Base-by-base conservation (phyloP, 345 rosid genomes). In the Populus tremula region DNA sequence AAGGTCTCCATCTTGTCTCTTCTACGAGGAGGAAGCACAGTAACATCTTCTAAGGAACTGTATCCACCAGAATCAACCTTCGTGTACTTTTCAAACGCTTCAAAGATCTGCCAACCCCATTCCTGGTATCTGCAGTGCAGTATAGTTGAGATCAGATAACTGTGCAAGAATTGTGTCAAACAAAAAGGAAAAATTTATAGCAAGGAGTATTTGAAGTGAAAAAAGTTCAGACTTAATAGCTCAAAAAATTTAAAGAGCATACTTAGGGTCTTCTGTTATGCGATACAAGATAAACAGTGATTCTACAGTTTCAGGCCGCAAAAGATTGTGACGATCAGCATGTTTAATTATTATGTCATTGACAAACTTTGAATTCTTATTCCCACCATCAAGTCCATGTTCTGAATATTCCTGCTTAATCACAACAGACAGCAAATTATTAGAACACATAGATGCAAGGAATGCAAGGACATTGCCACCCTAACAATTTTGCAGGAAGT, bases 231-330 rank as follows among this genome's bases (percentile, higher is more conserved):
- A 79, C 65, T 13, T 21, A 56, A 67, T 31, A 38, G 49, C 35
- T 69, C 50, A 82, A 64, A 25, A 66, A 54, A 47, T 33, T 47
- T 67, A 36, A 78, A 53, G 76, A 73, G 36, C 90, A 63, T 93
- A 93, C 98, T 86, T 96, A 53, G 88, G 85, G 61, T 96, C 93
- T 84, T 90, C 84, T 54, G 99, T 96, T 78, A 93, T 90, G 21
- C 97, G 93, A 73, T 92, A 91, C 36, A 96, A 87, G 72, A 92
- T 84, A 80, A 96, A 92, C 83, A 96, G 82, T 41, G 99, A 93
- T 88, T 96, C 99, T 72, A 96, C 98, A 56, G 97, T 96, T 85
- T 93, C 99, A 47, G 97, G 99, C 31, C 97, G 98, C 82, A 96
- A 86, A 62, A 96, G 91, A 86, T 92, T 96, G 82, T 96, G 99